phyloP scores from a whole-genome alignment of 2,329 filamentous ascomycete genomes.

The Fusarium palustre region DNA sequence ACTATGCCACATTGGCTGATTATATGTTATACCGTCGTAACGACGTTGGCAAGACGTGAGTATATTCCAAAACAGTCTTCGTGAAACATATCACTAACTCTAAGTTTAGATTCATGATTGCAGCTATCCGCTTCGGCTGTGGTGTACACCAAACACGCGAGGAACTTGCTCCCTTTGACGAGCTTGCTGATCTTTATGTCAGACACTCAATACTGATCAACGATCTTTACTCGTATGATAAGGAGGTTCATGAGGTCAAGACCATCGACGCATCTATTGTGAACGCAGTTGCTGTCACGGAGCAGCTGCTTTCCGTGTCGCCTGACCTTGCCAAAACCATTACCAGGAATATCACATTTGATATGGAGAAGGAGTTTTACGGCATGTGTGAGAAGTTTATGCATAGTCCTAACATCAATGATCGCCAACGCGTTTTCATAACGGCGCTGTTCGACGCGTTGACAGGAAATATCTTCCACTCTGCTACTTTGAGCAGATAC shows the following conservation, averaged over 20 bases:
- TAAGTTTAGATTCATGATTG: constrained; percentile 9
- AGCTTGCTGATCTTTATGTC: constrained; percentile 20
- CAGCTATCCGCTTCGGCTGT: constrained; percentile 20
- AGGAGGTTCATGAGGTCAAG: constrained; percentile 20
- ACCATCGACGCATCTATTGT: constrained; percentile 9
- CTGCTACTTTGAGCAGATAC: constrained; percentile 28
- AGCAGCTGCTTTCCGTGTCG: constrained; percentile 6
- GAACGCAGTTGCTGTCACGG: constrained; percentile 17
- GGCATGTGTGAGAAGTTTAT: constrained; percentile 13
- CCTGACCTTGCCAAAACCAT: constrained; percentile 11
- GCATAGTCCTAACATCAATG: background rate
- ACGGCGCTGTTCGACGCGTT: constrained; percentile 14
- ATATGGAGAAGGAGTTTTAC: constrained; percentile 28
- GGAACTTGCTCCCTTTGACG: constrained; percentile 8
- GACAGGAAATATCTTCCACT: constrained; percentile 18
- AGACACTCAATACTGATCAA: constrained; percentile 15
- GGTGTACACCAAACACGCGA: constrained; percentile 7
- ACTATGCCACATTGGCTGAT: constrained; percentile 6
- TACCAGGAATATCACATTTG: constrained; percentile 1
- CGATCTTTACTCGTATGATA: constrained; percentile 29
- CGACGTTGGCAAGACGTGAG: constrained; percentile 17
- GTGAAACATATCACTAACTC: background rate
- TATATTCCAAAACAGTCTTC: fast-evolving
- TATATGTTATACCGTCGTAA: constrained; percentile 20
- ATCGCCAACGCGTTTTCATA: constrained; percentile 5